Evolutionary conservation across 2,329 filamentous ascomycete species (phyloP), one percentile per base, ranked within the genome.

Genomic region (Nectriaceae sp.): DNA sequence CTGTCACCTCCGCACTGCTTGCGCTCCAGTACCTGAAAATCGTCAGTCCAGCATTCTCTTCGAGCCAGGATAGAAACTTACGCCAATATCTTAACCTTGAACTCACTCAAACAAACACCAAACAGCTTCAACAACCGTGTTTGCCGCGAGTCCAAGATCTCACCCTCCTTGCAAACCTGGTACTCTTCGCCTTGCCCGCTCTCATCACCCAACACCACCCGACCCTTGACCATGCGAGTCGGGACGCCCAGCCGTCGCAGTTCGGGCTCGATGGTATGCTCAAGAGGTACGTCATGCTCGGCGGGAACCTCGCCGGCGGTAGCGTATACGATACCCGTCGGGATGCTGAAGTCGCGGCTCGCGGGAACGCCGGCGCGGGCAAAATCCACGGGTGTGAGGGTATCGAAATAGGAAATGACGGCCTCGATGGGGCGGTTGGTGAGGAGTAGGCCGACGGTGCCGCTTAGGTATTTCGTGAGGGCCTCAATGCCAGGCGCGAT

Each of bases 101-200:
- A 99, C 75, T 97, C 91, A 49, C 90, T 89, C 72, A 94, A 83
- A 54, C 89, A 90, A 48, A 97, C 83, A 44, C 90, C 88, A 73
- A 99, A 97, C 63, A 96, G 79, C 82, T 97, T 97, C 71, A 99
- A 72, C 65, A 99, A 75, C 56, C 91, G 87, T 48, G 94, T 97
- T 79, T 99, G 94, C 62, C 93, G 82, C 59, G 89, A 92, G 71
- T 97, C 92, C 59, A 99, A 74, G 38, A 84, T 79, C 66, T 97
- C 84, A 11, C 93, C 94, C 70, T 91, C 86, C 64, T 84, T 85
- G 75, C 93, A 97, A 42, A 99, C 84, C 10, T 79, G 79, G 67
- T 92, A 95, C n/a, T 75, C 75, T 46, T 76, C 73, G 38, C 68
- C 74, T 47, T 71, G 65, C 60, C 88, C 85, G 45, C 66, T 69